Evolutionary conservation across 768 basidiomycete species (phyloP), one percentile per base, ranked within the genome.

Genomic region (Crassisporium funariophilum): DNA sequence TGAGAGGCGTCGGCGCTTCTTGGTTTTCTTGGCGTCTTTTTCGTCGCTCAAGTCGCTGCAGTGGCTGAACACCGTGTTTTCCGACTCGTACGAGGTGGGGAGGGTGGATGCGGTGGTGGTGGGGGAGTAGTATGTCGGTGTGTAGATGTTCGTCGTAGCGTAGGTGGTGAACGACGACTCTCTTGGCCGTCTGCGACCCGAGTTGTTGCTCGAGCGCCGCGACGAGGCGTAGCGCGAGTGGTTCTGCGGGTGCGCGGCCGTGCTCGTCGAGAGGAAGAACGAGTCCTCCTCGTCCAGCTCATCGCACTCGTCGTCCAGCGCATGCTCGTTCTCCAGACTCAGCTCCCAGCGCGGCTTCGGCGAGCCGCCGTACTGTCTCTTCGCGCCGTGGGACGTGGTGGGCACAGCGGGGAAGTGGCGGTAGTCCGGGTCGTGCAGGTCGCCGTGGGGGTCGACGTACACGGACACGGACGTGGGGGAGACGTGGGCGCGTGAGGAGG

Each of bases 401-500:
- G 47, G 58, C 22, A 78, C 81, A 3, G 52, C 58, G 21, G 83
- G 83, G 49, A 85, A 85, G 65, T 83, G 74, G 51, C 82, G 73
- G 65, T 76, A 85, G 58, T 85, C 83, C 17, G 83, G 83, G 62
- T 85, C 83, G 57, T 85, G 83, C 19, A 83, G 68, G 62, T 82
- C 77, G 39, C 83, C 83, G 49, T 76, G 69, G 60, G 68, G 70
- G 71, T 85, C 83, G 51, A 83, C 75, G 58, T 83, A 83, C 47
- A 75, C 81, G 15, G 54, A 37, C 50, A 65, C 49, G 50, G 56
- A 22, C 23, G 53, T 34, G 55, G 58, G 44, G 61, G 44, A 57
- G 60, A 65, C 70, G 72, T 82, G 79, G 50, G 80, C 73, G 53
- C 78, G 78, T 52, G 74, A 78, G 41, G 60, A 29, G 17, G 55